Evolutionary conservation across 768 basidiomycete genomes (phyloP).

Genomic region (Lactarius akahatsu): DNA sequence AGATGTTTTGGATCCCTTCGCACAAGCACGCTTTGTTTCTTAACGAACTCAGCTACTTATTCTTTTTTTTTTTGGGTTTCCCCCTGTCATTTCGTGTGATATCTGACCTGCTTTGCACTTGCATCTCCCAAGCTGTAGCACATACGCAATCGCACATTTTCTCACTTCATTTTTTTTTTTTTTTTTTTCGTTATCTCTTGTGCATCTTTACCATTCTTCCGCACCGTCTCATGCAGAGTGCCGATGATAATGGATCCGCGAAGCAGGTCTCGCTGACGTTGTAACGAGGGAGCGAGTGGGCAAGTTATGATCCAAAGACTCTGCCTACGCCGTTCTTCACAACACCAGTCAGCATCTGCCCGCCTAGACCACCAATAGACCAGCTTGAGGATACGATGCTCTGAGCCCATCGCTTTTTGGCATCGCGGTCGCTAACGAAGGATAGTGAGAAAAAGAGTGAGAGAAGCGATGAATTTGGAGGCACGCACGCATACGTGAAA

Average conservation of each 20-base stretch:
- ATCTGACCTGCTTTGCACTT: conserved; percentile 23
- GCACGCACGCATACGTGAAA: conserved; percentile 87
- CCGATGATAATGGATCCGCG: neutral
- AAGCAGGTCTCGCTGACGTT: conserved; percentile 5
- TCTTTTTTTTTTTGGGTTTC: conserved; percentile 14
- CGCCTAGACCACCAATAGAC: conserved; percentile 78
- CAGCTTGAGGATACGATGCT: conserved; percentile 67
- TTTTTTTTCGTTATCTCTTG: neutral
- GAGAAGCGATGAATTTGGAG: neutral
- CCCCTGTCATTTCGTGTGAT: conserved; percentile 14
- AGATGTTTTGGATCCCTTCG: neutral
- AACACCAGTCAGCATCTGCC: conserved; percentile 77
- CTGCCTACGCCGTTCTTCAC: conserved; percentile 80
- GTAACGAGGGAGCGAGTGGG: neutral
- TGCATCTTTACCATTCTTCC: conserved; percentile 8
- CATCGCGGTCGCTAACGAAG: conserved; percentile 73
- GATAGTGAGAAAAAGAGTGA: neutral
- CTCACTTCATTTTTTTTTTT: conserved; percentile 7
- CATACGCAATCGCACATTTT: conserved; percentile 18
- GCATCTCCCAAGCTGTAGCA: conserved; percentile 26
- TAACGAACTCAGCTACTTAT: conserved; percentile 27
- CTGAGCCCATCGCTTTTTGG: conserved; percentile 89
- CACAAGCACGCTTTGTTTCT: conserved; percentile 12
- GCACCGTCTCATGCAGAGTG: neutral
- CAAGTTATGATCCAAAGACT: conserved; percentile 55